Base-by-base conservation (phyloP, 192 early-diverging fungal species). In the Backusella parvicylindrica region DNA sequence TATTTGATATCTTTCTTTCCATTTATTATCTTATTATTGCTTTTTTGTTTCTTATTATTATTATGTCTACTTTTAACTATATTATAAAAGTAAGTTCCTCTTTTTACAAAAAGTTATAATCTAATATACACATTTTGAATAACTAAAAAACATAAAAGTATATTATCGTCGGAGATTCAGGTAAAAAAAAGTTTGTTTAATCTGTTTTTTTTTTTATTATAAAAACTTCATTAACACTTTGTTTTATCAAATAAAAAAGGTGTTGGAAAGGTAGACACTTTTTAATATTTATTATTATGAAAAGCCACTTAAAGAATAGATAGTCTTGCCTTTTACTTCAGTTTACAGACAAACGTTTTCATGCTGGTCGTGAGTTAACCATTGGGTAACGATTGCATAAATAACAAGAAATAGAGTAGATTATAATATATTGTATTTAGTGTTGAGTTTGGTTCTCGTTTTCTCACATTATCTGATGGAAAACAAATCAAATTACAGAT, bases 401-500 rank as follows among this genome's bases (percentile, higher is more conserved):
- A 47, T 15, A 70, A 6, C 11, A 38, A 9, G 6, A 9, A 11
- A 3, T 38, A 38, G 37, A 9, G 6, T 3, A 9, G 11, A 8
- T 18, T 35, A 7, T 67, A 36, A 18, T 15, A 21, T 31, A 37
- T 37, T 16, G 35, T 4, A 21, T 0, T 33, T 73, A 89, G 88
- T 75, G 93, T 95, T 21, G 93, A 95, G 73, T 95, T 93, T 83
- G 93, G 93, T 37, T 89, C 93, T 38, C 89, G 91, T 32, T 91
- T 95, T 71, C 90, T 95, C 64, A 87, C 77, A 73, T 79, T 92
- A 16, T 30, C 18, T 18, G 90, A 92, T 71, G 90, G 89, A 65
- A 95, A 94, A 75, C 86, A 90, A 76, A 91, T 97, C 77, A 96
- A 96, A 82, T 87, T 97, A 13, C 94, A 97, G 77, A 95, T 97